These are phyloP conservation scores for Groenewaldozyma sp. DNA, from an alignment of 1,139 yeast genomes.

Conservation along the genomic window DNA sequence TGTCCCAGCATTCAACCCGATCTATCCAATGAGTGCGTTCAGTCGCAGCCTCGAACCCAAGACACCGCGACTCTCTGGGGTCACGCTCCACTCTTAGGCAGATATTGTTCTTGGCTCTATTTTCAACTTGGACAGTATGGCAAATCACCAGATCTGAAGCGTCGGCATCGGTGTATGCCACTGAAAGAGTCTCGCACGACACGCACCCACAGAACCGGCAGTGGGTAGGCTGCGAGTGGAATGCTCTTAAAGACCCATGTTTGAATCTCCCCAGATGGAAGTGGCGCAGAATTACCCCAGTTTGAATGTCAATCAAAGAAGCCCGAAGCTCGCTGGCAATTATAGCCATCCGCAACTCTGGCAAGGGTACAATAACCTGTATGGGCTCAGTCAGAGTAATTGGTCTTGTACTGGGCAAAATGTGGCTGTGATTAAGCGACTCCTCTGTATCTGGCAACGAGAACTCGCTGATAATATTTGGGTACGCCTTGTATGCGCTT, in stretches of 20 bases:
- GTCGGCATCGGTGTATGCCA: constrained; percentile 58
- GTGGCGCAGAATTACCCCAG: constrained; percentile 53
- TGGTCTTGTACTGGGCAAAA: constrained; percentile 15
- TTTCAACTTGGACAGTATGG: constrained; percentile 66
- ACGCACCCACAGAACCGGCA: constrained; percentile 90
- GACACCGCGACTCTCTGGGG: constrained; percentile 80
- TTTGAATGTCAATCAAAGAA: constrained; percentile 58
- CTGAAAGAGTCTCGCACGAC: constrained; percentile 60
- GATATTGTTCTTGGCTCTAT: constrained; percentile 67
- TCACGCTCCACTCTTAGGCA: constrained; percentile 88
- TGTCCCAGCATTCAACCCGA: constrained; percentile 65
- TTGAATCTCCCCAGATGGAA: constrained; percentile 56
- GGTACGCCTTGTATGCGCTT: constrained; percentile 1
- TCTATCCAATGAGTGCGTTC: constrained; percentile 64
- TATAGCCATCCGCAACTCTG: constrained; percentile 26
- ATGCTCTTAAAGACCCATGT: constrained; percentile 51
- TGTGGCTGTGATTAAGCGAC: neutral
- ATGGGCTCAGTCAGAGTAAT: constrained; percentile 10
- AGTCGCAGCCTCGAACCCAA: constrained; percentile 67
- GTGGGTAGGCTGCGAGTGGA: constrained; percentile 79
- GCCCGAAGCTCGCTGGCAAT: constrained; percentile 20
- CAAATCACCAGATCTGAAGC: constrained; percentile 46
- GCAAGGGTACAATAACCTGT: constrained; percentile 19
- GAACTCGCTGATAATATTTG: constrained; percentile 1
- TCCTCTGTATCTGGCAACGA: neutral